These are phyloP conservation scores for Protomyces macrosporus DNA, from an alignment of 1,139 yeast species.

Conservation along the genomic window DNA sequence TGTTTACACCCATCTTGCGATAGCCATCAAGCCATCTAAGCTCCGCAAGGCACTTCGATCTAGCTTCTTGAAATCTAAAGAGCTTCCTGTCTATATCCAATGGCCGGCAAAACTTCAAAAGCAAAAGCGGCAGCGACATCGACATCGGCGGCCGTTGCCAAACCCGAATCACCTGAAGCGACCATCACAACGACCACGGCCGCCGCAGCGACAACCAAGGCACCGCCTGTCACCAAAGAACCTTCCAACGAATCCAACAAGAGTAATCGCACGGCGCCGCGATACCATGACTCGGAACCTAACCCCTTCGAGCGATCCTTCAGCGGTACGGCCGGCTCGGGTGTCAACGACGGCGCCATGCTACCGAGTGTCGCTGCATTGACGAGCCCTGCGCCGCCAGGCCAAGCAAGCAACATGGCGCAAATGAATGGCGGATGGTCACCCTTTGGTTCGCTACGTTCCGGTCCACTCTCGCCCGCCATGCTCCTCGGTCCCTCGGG, in stretches of 20 bases:
- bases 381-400: slow-evolving; percentile 32
- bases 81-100: too few species aligned
- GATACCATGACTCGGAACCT: slow-evolving; percentile 50
- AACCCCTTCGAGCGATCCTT: slow-evolving; percentile 94
- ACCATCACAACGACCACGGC: not conserved
- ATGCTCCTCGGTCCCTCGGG: slow-evolving; percentile 30
- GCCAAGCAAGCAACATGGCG: slow-evolving; percentile 24
- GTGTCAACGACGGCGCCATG: slow-evolving; percentile 26
- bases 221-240: not conserved
- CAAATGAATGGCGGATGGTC: slow-evolving; percentile 28
- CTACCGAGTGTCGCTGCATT: slow-evolving; percentile 34
- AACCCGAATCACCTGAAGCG: not conserved
- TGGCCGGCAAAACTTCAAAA: not conserved
- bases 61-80: too few species aligned
- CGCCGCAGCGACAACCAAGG: not conserved
- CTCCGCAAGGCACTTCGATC: too few species aligned
- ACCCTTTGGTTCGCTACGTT: slow-evolving; percentile 26
- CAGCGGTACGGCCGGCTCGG: slow-evolving; percentile 49
- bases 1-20: too few species aligned
- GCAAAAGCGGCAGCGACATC: not conserved
- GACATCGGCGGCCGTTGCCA: not conserved
- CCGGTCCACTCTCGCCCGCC: slow-evolving; percentile 33
- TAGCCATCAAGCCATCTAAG: too few species aligned
- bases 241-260: not conserved
- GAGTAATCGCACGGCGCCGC: not conserved